phyloP scores from a whole-genome alignment of 352 stramenopile genomes.

The Elongisporangium prolatum region DNA sequence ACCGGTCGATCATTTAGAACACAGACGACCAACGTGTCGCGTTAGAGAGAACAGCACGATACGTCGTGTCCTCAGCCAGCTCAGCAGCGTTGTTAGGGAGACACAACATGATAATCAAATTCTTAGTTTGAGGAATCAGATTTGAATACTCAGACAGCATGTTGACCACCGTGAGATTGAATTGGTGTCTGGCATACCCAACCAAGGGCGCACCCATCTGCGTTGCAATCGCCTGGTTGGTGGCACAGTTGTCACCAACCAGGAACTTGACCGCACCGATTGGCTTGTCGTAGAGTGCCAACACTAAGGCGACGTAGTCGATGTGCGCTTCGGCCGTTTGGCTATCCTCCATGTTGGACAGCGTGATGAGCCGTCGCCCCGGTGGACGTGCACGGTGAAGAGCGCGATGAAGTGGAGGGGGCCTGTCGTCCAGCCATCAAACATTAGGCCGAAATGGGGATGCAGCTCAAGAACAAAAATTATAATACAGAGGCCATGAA shows the following conservation, averaged over 20 bases:
- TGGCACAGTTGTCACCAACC: constrained; percentile 7
- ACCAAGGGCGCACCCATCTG: constrained; percentile 3
- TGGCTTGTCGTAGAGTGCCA: no score
- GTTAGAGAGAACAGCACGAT: constrained; percentile 3
- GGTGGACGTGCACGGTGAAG: no score
- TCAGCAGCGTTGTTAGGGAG: constrained; percentile 5
- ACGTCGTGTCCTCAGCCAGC: constrained; percentile 4
- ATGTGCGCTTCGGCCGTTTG: no score
- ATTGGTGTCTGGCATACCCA: constrained; percentile 2
- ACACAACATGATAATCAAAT: constrained; percentile 5
- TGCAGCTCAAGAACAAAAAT: no score
- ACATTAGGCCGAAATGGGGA: no score
- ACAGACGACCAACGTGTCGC: constrained; percentile 9
- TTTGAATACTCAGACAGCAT: constrained; percentile 5
- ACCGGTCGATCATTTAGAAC: constrained; percentile 10
- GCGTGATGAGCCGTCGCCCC: no score
- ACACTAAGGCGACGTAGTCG: no score
- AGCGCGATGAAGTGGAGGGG: no score
- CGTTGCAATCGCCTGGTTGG: not conserved
- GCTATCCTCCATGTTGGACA: no score
- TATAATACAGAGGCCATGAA: no score
- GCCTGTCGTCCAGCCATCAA: no score
- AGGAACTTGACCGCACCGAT: no score
- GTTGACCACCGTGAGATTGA: constrained; percentile 5
- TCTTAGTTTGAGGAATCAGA: constrained; percentile 7